Percentiles rank a stretch among this genome's conserved stretches.
These are phyloP conservation scores for Hypoxylon lenormandii DNA, from an alignment of 495 filamentous ascomycete genomes.

Conservation along the genomic window DNA sequence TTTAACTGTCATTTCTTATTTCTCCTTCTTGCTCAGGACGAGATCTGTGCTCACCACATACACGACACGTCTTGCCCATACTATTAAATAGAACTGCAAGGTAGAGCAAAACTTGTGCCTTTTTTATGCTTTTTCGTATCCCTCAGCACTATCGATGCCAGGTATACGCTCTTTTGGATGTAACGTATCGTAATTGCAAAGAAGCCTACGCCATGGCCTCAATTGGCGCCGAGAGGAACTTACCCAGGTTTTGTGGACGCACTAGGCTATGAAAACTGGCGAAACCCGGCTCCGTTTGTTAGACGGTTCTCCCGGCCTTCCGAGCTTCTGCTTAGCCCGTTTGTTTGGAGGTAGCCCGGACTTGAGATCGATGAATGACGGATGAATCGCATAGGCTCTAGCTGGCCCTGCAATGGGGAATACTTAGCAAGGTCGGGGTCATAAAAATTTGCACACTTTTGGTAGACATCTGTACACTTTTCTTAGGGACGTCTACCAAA, in stretches of 20 bases:
- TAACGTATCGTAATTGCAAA: background rate
- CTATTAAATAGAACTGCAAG: too few species aligned
- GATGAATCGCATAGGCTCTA: conserved; percentile 21
- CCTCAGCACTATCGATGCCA: too few species aligned
- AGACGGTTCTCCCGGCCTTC: conserved; percentile 42
- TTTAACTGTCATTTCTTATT: background rate
- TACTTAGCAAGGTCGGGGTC: too few species aligned
- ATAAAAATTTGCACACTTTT: too few species aligned
- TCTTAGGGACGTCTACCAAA: too few species aligned
- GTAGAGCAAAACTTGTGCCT: too few species aligned
- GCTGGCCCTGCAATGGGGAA: background rate
- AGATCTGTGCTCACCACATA: background rate
- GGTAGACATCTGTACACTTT: too few species aligned
- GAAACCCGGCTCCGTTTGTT: conserved; percentile 27
- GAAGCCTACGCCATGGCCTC: conserved; percentile 8
- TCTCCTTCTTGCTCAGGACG: conserved; percentile 6
- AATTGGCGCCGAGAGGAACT: background rate
- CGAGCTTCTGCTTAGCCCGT: conserved; percentile 10
- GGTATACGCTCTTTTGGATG: too few species aligned
- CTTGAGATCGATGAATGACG: conserved; percentile 21
- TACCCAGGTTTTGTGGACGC: conserved; percentile 2
- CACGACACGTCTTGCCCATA: conserved; percentile 6
- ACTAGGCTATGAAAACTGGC: conserved; percentile 22
- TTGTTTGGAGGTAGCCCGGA: background rate
- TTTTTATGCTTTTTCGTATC: too few species aligned